phyloP scores from a whole-genome alignment of 257 asterid genomes.

The Lantana camara region DNA sequence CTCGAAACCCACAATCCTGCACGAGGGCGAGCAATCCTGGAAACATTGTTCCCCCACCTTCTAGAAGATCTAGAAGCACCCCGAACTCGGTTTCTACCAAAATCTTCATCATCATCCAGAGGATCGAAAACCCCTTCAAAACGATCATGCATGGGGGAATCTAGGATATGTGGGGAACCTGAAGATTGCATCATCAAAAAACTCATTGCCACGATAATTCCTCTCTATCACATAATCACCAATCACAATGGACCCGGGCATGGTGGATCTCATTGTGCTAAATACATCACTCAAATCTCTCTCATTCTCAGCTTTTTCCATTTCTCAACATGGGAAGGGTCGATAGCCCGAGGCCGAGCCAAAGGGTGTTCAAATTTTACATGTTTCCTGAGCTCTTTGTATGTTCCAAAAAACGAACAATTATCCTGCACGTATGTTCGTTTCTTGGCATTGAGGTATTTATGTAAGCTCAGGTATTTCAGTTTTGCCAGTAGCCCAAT shows the following conservation, averaged over 20 bases:
- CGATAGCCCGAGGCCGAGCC: slow-evolving; percentile 62
- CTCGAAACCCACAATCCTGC: slow-evolving; percentile 22
- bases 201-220: slow-evolving; percentile 26
- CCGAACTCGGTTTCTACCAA: slow-evolving; percentile 8
- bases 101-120: slow-evolving; percentile 3
- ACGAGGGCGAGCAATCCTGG: slow-evolving; percentile 18
- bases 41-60: slow-evolving; percentile 15
- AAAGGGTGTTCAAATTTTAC: slow-evolving; percentile 59
- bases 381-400: slow-evolving; percentile 58
- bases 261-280: slow-evolving; percentile 68
- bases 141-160: neutral
- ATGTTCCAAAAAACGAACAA: slow-evolving; percentile 59
- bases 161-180: neutral
- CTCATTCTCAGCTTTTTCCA: slow-evolving; percentile 73
- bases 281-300: slow-evolving; percentile 55
- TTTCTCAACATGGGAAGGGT: slow-evolving; percentile 57
- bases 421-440: slow-evolving; percentile 67
- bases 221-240: slow-evolving; percentile 76
- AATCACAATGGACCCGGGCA: slow-evolving; percentile 71
- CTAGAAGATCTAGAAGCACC: slow-evolving; percentile 22
- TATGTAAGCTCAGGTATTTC: slow-evolving; percentile 43
- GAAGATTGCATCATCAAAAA: neutral
- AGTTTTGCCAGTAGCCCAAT: slow-evolving; percentile 29
- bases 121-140: slow-evolving; percentile 27
- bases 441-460: slow-evolving; percentile 56